Base-by-base conservation (phyloP, 345 rosid genomes). In the Hirschfeldia incana region DNA sequence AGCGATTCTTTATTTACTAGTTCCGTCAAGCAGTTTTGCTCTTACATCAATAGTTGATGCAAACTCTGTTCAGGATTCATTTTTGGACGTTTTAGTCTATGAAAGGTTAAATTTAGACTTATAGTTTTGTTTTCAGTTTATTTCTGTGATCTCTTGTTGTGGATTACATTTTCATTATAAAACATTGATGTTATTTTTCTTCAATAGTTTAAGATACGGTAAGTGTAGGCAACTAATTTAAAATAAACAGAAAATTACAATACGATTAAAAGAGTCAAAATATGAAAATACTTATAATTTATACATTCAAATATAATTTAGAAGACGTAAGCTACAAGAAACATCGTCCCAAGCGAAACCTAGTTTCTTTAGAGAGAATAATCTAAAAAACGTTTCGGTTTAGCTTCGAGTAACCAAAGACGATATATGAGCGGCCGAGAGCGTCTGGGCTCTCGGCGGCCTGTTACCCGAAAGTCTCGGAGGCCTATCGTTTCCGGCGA, bases 401-500 rank as follows among this genome's bases (percentile, higher is more conserved):
- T 71, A 80, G 49, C 80, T 42, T 75, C 64, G 69, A 30, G 69
- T 70, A 6, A 80, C 64, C 65, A 80, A 70, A 65, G 80, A 27
- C 59, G 83, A 80, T 2, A 76, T 70, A 76, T 75, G 83, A 58
- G 83, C 65, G 8, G 80, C 76, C 37, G 83, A 80, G 29, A 75
- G 83, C 42, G 83, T 75, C 21, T 80, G 83, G 2, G 83, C 76
- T 49, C 80, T 70, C 6, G 80, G 83, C 13, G 69, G 65, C 65
- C 76, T 65, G n/a, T 66, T 75, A 16, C 76, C 73, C 68, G 76
- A 1, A 27, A 80, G 44, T 71, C 83, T 68, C 64, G 76, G 46
- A 4, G 76, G 80, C 13, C 80, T 70, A 3, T 76, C 69, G 16
- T 51, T 61, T 12, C 78, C 78, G 49, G 49, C 44, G 8, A 16